Evolutionary conservation across 371 early-diverging fungal genomes (phyloP).

Genomic region (Blakeslea trispora): DNA sequence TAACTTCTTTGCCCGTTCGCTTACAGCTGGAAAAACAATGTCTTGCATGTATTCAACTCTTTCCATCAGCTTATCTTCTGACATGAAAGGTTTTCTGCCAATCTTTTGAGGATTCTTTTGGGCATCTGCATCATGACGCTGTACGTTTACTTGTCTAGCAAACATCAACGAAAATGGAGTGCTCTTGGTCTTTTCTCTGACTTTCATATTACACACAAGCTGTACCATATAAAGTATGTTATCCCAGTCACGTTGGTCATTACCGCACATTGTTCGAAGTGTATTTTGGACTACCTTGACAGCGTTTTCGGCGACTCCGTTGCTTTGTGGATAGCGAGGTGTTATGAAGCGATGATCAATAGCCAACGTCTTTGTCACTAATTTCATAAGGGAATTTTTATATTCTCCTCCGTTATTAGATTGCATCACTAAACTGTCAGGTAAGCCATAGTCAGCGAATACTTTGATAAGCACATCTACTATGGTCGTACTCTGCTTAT

Average conservation of each 20-base stretch:
- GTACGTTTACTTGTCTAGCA: constrained; percentile 9
- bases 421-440: constrained; percentile 11
- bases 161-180: constrained; percentile 22
- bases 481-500: constrained; percentile 25
- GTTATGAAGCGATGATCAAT: constrained; percentile 17
- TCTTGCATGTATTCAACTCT: constrained; percentile 19
- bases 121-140: constrained; percentile 1
- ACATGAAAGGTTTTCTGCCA: constrained; percentile 3
- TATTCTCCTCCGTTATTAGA: constrained; percentile 37
- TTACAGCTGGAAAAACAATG: constrained; percentile 27
- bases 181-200: constrained; percentile 6
- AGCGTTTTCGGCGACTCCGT: constrained; percentile 8
- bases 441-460: constrained; percentile 30
- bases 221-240: constrained; percentile 23
- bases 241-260: constrained; percentile 27
- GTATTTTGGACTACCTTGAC: constrained; percentile 16
- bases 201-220: constrained; percentile 11
- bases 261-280: constrained; percentile 15
- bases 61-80: constrained; percentile 11
- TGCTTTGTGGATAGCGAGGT: constrained; percentile 4
- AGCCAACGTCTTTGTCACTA: no score
- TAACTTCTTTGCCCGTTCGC: neutral
- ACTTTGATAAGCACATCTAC: constrained; percentile 18
- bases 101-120: neutral
- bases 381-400: constrained; percentile 6